phyloP scores from a whole-genome alignment of 768 basidiomycete genomes.

The Cystofilobasidium ferigula region DNA sequence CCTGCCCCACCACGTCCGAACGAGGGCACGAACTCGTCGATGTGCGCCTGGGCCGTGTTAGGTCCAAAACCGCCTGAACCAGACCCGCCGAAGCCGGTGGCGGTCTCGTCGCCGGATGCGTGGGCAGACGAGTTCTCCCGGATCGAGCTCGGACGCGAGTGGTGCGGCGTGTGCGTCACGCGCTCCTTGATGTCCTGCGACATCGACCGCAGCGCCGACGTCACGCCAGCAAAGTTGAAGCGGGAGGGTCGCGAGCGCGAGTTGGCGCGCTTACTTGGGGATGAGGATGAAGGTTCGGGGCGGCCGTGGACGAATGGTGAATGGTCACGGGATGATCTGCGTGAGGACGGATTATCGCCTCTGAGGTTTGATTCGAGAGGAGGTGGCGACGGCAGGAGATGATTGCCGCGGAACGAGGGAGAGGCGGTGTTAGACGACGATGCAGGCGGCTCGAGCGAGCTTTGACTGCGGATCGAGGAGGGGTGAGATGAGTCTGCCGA shows the following conservation, averaged over 20 bases:
- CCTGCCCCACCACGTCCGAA: conserved; percentile 36
- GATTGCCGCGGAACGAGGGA: no score
- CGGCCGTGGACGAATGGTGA: not conserved
- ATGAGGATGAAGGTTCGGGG: not conserved
- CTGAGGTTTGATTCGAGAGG: no score
- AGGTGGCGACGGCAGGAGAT: no score
- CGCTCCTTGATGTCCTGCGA: conserved; percentile 35
- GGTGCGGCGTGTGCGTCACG: conserved; percentile 20
- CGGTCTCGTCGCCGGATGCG: conserved; percentile 4
- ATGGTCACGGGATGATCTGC: conserved; percentile 7
- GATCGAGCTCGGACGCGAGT: conserved; percentile 11
- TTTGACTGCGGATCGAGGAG: not conserved
- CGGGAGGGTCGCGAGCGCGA: conserved; percentile 12
- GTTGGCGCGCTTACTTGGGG: not conserved
- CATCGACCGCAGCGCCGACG: conserved; percentile 31
- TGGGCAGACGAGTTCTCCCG: not conserved
- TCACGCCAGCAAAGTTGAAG: conserved; percentile 34
- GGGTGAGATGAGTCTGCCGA: not conserved
- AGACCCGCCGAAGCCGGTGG: conserved; percentile 13
- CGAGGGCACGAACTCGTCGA: conserved; percentile 19
- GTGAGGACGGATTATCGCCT: not conserved
- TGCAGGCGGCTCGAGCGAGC: no score
- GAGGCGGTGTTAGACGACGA: no score
- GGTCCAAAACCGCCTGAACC: conserved; percentile 21
- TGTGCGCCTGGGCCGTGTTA: conserved; percentile 10